Evolutionary conservation across 345 rosid genomes (phyloP), one percentile per base, ranked within the genome.

Genomic region (Turnera subulata): DNA sequence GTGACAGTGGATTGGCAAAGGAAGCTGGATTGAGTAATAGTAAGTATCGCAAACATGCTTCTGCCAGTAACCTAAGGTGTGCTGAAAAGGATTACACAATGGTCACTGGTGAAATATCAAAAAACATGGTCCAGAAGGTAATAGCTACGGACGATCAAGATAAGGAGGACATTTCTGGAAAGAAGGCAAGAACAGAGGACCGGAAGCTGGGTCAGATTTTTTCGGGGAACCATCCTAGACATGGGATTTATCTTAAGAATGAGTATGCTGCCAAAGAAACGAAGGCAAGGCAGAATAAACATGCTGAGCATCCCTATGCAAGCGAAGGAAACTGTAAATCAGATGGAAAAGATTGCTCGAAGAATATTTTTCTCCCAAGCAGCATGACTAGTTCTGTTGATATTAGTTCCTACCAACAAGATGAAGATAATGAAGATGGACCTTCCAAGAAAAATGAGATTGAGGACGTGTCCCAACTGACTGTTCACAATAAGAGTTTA

Each of bases 11-110:
- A 14, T 17, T 42, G 35, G 42, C 22, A 33, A 56, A 56, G 26
- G 35, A 56, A 56, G 24, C 17, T 43, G 60, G 20, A 56, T 21
- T 15, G 10, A 15, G 42, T 56, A n/a, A 42, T 42, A 56, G 4
- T 22, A n/a, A 42, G 23, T 11, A 40, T 56, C 40, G 6, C 16
- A 11, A 42, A 23, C 5, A 21, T 42, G 11, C 58, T 18, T 55
- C 48, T 15, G 40, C 19, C 11, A 39, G 33, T 22, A 33, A 56
- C 16, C 12, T 44, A 13, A 56, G 60, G 49, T 23, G 33, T 40
- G 24, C 32, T 18, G 5, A 18, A 26, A 42, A 42, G 49, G 48
- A 56, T 38, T 16, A 22, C 48, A 20, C 48, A 15, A 24, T 10
- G 21, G 22, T 26, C 42, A 0, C 14, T 39, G 46, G 15, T 39